phyloP scores from a whole-genome alignment of 75 land plant genomes.

The Larix kaempferi region DNA sequence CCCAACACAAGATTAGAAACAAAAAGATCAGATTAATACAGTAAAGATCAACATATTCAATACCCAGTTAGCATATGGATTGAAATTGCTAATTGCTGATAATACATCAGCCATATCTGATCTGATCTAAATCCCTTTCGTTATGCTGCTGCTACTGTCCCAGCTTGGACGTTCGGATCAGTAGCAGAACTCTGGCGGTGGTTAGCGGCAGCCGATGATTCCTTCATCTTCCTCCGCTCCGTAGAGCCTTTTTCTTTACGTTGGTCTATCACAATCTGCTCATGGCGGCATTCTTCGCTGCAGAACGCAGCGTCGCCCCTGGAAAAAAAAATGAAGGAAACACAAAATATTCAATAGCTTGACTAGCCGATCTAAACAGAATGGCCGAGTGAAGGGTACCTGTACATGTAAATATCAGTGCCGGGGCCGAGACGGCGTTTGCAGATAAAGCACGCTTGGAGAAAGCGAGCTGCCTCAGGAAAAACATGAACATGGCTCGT shows the following conservation, averaged over 20 bases:
- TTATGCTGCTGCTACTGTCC: no score
- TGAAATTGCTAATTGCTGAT: no score
- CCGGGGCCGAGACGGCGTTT: not conserved
- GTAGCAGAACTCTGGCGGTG: no score
- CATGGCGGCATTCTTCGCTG: conserved; percentile 2
- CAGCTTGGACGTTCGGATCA: no score
- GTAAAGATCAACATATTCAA: no score
- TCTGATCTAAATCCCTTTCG: no score
- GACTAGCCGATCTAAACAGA: not conserved
- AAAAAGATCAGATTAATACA: no score
- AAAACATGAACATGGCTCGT: not conserved
- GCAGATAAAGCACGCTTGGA: not conserved
- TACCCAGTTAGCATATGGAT: no score
- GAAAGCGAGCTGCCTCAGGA: not conserved
- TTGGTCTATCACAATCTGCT: conserved; percentile 6
- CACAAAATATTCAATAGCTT: not conserved
- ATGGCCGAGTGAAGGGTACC: not conserved
- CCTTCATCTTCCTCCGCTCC: not conserved
- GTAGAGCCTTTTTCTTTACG: not conserved
- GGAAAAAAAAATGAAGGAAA: not conserved
- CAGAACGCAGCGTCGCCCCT: conserved; percentile 11
- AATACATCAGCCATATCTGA: no score
- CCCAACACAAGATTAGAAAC: no score
- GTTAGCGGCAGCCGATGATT: no score
- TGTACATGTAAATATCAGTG: conserved; percentile 9